phyloP scores from a whole-genome alignment of 1,139 yeast species.

The Hemisphaericaspora subhashii region DNA sequence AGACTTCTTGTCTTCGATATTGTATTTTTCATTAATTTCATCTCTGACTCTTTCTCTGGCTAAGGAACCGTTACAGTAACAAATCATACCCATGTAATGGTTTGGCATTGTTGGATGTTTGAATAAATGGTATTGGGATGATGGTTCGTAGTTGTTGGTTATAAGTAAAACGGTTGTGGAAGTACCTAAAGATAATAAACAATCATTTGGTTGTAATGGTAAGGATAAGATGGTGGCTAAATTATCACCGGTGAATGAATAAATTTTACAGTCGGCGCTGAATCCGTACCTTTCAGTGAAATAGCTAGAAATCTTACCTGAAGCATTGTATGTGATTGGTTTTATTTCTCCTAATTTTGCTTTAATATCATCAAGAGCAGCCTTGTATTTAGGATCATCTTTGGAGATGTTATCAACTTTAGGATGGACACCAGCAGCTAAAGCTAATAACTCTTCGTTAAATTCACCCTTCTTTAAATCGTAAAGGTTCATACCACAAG shows the following conservation, averaged over 20 bases:
- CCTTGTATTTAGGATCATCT: constrained; percentile 17
- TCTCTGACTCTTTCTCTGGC: constrained; percentile 81
- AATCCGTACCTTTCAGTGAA: constrained; percentile 68
- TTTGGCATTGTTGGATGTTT: constrained; percentile 78
- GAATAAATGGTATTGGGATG: constrained; percentile 81
- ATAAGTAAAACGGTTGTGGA: constrained; percentile 83
- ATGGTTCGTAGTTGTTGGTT: constrained; percentile 76
- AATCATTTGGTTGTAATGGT: constrained; percentile 75
- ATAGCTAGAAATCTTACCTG: constrained; percentile 55
- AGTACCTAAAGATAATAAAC: constrained; percentile 82
- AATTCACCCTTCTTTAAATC: constrained; percentile 57
- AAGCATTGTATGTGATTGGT: constrained; percentile 42
- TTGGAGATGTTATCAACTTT: constrained; percentile 30
- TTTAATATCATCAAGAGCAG: constrained; percentile 40
- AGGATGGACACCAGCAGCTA: constrained; percentile 53
- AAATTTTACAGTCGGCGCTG: constrained; percentile 50
- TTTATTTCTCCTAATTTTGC: constrained; percentile 53
- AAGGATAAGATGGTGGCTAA: constrained; percentile 84
- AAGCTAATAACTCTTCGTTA: constrained; percentile 51
- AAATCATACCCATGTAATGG: constrained; percentile 91
- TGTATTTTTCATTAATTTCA: constrained; percentile 50
- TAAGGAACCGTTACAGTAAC: constrained; percentile 88
- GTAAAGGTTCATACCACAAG: constrained; percentile 89
- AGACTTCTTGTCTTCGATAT: constrained; percentile 28
- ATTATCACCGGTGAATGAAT: constrained; percentile 86